These are phyloP conservation scores for Arxiozyma slooffiae DNA, from an alignment of 1,139 yeast species.

Conservation along the genomic window DNA sequence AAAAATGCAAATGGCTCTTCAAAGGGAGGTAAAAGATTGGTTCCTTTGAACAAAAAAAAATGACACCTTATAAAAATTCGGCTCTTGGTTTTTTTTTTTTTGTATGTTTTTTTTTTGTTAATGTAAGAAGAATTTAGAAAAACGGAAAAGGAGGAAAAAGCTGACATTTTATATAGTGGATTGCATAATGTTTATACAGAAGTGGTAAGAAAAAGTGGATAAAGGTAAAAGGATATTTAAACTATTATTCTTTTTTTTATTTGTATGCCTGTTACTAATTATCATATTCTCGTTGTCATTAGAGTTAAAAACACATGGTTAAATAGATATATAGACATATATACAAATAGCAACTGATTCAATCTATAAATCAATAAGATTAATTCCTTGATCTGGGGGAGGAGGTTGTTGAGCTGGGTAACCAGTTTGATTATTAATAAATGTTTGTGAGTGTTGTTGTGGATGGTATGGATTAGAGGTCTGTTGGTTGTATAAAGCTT, in stretches of 20 bases:
- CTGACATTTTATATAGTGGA: too few relatives aligned
- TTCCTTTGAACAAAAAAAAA: not conserved
- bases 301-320: not conserved
- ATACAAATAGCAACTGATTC: too few relatives aligned
- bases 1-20: not conserved
- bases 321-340: not conserved
- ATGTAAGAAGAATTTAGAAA: not conserved
- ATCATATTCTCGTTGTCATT: not conserved
- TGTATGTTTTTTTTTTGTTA: too few relatives aligned
- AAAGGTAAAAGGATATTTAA: too few relatives aligned
- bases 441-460: slow-evolving; percentile 2
- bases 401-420: not conserved
- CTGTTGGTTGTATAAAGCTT: not conserved
- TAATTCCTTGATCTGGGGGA: slow-evolving; percentile 25
- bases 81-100: not conserved
- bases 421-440: not conserved
- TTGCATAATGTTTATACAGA: too few relatives aligned
- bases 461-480: slow-evolving; percentile 3
- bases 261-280: not conserved
- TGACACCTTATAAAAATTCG: not conserved
- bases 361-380: slow-evolving; percentile 31
- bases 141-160: not conserved
- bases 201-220: too few relatives aligned
- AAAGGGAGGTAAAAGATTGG: not conserved
- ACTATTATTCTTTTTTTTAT: too few relatives aligned